These are phyloP conservation scores for Fusarium irregulare DNA, from an alignment of 2,329 filamentous ascomycete species.

Conservation along the genomic window DNA sequence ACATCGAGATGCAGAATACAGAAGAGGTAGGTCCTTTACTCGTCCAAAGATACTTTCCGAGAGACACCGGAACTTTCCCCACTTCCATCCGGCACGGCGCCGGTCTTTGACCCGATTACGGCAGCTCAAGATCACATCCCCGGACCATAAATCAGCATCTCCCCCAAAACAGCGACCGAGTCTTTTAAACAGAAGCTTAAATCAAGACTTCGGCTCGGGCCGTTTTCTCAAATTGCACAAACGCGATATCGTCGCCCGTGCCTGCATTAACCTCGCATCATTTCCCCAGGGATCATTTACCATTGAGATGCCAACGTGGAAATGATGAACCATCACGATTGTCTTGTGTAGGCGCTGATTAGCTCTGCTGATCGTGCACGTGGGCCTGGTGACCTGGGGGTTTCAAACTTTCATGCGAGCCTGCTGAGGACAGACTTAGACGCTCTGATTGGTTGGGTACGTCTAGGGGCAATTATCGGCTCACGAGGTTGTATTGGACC, in stretches of 20 bases:
- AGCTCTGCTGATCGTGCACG: conserved; percentile 34
- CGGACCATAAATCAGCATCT: neutral
- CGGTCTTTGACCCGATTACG: conserved; percentile 31
- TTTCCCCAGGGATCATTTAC: conserved; percentile 9
- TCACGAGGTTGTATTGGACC: conserved; percentile 33
- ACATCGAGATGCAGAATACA: neutral
- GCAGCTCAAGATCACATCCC: conserved; percentile 25
- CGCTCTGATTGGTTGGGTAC: conserved; percentile 34
- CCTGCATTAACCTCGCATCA: conserved; percentile 9
- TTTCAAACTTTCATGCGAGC: conserved; percentile 34
- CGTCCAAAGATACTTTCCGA: neutral
- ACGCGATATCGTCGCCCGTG: neutral
- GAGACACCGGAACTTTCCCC: conserved; percentile 9
- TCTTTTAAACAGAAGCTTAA: neutral
- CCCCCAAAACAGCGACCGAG: conserved; percentile 29
- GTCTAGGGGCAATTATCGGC: conserved; percentile 2
- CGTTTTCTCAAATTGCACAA: conserved; percentile 28
- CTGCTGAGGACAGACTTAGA: conserved; percentile 13
- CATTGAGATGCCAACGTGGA: conserved; percentile 36
- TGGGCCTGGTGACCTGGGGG: conserved; percentile 35
- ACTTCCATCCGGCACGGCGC: conserved; percentile 24
- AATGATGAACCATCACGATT: neutral
- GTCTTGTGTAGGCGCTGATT: conserved; percentile 19
- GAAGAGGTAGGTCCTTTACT: neutral
- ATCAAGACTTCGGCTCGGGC: conserved; percentile 26